A percentile compares a stretch with the other conserved stretches of the same genome.
Evolutionary conservation across 2,329 filamentous ascomycete species (phyloP).

Genomic region (Pyrenophora tritici-repentis): DNA sequence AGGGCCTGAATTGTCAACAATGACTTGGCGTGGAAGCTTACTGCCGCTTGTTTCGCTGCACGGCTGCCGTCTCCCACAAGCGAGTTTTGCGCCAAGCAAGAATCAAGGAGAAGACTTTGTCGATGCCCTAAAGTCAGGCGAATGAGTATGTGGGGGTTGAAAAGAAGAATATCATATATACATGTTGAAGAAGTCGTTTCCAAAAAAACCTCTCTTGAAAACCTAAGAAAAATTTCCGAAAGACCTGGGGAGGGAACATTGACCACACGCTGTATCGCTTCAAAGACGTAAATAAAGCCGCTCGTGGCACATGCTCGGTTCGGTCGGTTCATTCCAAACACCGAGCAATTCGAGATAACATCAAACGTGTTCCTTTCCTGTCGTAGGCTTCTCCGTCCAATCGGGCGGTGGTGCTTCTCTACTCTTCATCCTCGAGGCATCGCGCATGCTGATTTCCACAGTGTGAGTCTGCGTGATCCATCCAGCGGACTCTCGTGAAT

Average conservation of each 20-base stretch:
- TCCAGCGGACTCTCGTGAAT: slow-evolving; percentile 4
- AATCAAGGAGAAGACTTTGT: neutral
- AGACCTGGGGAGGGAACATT: too few relatives aligned
- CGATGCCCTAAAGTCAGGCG: neutral
- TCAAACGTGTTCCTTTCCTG: slow-evolving; percentile 19
- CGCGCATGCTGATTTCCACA: slow-evolving; percentile 3
- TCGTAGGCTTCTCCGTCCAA: slow-evolving; percentile 14
- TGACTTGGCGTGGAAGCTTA: neutral
- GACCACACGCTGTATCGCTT: too few relatives aligned
- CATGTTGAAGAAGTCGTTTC: too few relatives aligned
- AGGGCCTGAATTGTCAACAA: too few relatives aligned
- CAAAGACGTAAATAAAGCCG: too few relatives aligned
- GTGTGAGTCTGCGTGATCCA: slow-evolving; percentile 13
- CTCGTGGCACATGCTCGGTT: too few relatives aligned
- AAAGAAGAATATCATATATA: too few relatives aligned
- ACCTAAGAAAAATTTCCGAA: too few relatives aligned
- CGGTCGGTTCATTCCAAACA: too few relatives aligned
- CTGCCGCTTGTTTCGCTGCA: neutral
- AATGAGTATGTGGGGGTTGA: too few relatives aligned
- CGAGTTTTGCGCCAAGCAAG: neutral
- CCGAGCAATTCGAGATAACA: too few relatives aligned
- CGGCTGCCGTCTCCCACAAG: neutral
- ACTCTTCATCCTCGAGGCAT: neutral
- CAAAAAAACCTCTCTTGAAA: too few relatives aligned
- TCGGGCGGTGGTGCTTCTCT: slow-evolving; percentile 8